phyloP scores from a whole-genome alignment of 164 flowering plant species.

The grape (Vitis vinifera) region DNA sequence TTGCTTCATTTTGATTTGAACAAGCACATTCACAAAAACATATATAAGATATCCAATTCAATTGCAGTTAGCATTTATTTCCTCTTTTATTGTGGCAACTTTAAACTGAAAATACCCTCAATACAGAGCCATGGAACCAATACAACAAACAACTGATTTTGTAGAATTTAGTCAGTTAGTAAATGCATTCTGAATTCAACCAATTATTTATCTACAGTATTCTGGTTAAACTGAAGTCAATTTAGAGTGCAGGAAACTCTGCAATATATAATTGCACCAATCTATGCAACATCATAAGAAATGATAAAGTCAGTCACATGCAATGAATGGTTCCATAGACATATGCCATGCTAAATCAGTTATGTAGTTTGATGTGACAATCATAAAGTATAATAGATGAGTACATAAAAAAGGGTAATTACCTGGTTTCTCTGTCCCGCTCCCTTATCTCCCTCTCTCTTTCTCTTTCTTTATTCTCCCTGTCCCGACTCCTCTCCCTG shows the following conservation, averaged over 20 bases:
- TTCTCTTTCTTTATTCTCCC: constrained; percentile 41
- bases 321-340: neutral
- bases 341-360: neutral
- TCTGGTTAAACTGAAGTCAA: neutral
- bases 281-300: too few relatives aligned
- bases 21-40: neutral
- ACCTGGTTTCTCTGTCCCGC: constrained; percentile 72
- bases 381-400: neutral
- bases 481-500: constrained; percentile 38
- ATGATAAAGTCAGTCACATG: too few relatives aligned
- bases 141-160: neutral
- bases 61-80: neutral
- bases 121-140: neutral
- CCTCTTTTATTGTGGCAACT: neutral
- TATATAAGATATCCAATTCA: neutral
- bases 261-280: too few relatives aligned
- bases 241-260: neutral
- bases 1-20: neutral
- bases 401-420: constrained; percentile 10
- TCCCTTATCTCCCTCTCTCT: constrained; percentile 49
- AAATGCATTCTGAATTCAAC: neutral
- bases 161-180: neutral
- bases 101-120: neutral
- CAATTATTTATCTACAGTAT: neutral
- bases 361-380: neutral